Base-by-base conservation (phyloP, 1,139 yeast species). In the Pichia inconspicua region DNA sequence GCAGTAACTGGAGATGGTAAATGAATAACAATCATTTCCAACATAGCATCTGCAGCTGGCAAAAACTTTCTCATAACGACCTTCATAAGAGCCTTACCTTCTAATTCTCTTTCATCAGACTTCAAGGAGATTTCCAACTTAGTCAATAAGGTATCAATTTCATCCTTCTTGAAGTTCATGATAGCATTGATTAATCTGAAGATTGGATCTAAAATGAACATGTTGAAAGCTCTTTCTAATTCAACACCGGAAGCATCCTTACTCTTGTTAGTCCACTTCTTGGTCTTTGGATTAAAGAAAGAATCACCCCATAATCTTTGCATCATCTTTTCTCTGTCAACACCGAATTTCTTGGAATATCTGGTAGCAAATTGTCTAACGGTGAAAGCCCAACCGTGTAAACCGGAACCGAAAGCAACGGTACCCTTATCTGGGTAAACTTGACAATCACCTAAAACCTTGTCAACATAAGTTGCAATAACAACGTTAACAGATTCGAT, bases 311-410 rank as follows among this genome's bases (percentile, higher is more conserved):
- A 92, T 75, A 92, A 84, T 81, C 97, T 86, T 75, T 87, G 92
- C 96, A 88, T 87, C 97, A 92, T 89, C 87, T 92, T 92, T 58
- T 70, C 63, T 74, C 87, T 83, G 87, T 90, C 97, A 70, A 92
- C 97, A 88, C 98, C 98, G 73, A 92, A 92, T 80, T 92, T 92
- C 89, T 90, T 89, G 73, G 96, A 83, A 84, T 92, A 92, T 80
- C 96, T 88, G 77, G 78, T 75, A 68, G 98, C 98, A 66, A 92
- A 92, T 81, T 92, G 98, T 78, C 98, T 89, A 71, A 92, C 84
- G 67, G 98, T 92, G 92, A 92, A 92, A 72, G 97, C 97, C 98
- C 98, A 92, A 76, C 98, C 98, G 84, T 92, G 98, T 71, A 92
- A 82, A 84, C 97, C 98, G 74, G 98, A 92, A 79, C 96, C 97